Conservation (phyloP, 768 basidiomycete genomes). For the Lactarius evosmus region DNA sequence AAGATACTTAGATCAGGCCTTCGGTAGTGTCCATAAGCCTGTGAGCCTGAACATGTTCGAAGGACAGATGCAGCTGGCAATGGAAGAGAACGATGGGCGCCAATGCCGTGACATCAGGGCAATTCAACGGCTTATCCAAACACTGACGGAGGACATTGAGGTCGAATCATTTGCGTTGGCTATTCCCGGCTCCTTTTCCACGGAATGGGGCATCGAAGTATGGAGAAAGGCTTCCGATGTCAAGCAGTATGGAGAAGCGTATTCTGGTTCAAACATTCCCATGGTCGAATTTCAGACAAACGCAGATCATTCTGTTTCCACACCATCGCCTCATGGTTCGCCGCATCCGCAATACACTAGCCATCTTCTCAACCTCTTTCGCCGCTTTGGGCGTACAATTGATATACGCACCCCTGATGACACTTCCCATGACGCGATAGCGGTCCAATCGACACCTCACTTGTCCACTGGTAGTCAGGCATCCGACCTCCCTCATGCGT, state of each 20-base stretch:
- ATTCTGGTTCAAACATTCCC: neutral
- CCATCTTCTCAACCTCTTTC: too few species aligned
- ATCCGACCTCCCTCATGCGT: neutral
- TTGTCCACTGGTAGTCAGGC: neutral
- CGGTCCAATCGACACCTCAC: neutral
- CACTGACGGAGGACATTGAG: conserved; percentile 2
- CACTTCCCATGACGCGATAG: neutral
- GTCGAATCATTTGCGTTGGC: conserved; percentile 1
- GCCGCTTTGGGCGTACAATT: too few species aligned
- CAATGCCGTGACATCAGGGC: neutral
- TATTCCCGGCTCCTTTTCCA: conserved; percentile 12
- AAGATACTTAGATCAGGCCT: neutral
- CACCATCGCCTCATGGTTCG: too few species aligned
- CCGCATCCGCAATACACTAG: too few species aligned
- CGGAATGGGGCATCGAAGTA: conserved; percentile 16
- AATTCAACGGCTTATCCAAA: conserved; percentile 3
- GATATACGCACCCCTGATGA: too few species aligned
- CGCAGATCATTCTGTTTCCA: neutral
- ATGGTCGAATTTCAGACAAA: neutral
- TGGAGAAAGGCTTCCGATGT: neutral
- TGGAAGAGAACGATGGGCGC: neutral
- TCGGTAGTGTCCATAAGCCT: neutral
- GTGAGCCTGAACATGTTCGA: conserved; percentile 12
- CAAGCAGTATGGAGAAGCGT: neutral
- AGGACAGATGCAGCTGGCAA: conserved; percentile 16